A percentile compares a stretch with the other conserved stretches of the same genome.
These are phyloP conservation scores for Wallacemonas rigidus DNA, from an alignment of 208 protist species.

Conservation along the genomic window DNA sequence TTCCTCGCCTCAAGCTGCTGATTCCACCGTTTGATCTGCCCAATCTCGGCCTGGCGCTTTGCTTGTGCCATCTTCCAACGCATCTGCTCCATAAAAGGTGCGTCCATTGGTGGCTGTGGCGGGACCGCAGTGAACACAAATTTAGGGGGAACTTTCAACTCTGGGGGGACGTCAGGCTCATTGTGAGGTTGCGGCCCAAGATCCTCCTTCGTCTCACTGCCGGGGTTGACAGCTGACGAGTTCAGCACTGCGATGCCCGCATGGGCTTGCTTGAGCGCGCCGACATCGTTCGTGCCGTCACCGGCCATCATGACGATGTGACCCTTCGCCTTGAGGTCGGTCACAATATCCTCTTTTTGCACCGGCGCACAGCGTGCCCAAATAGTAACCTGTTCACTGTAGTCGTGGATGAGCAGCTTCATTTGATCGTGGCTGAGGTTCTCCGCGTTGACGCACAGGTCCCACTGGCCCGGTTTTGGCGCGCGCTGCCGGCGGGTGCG, in stretches of 20 bases:
- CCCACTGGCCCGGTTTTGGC: conserved; percentile 63
- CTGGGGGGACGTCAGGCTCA: conserved; percentile 80
- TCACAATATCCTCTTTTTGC: conserved; percentile 91
- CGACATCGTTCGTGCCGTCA: conserved; percentile 98
- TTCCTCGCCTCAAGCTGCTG: conserved; percentile 63
- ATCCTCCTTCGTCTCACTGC: conserved; percentile 25
- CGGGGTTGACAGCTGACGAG: conserved; percentile 61
- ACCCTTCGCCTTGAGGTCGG: conserved; percentile 80
- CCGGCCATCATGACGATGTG: conserved; percentile 93
- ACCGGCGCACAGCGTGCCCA: conserved; percentile 91
- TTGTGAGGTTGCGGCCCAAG: conserved; percentile 82
- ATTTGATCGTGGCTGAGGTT: conserved; percentile 37
- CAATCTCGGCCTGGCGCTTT: conserved; percentile 83
- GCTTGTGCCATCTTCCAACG: conserved; percentile 78
- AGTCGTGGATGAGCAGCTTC: conserved; percentile 52
- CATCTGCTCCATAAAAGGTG: conserved; percentile 80
- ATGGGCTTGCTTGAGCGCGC: conserved; percentile 99
- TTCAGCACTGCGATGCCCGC: conserved; percentile 97
- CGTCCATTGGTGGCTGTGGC: conserved; percentile 49
- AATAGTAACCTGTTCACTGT: conserved; percentile 84
- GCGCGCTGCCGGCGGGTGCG: conserved; percentile 34
- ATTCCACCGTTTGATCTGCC: conserved; percentile 81
- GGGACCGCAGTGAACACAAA: conserved; percentile 86
- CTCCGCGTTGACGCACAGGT: conserved; percentile 88
- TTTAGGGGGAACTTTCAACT: conserved; percentile 75